Conservation (phyloP, 106 monocot species). For the Apostasia ramifera region DNA sequence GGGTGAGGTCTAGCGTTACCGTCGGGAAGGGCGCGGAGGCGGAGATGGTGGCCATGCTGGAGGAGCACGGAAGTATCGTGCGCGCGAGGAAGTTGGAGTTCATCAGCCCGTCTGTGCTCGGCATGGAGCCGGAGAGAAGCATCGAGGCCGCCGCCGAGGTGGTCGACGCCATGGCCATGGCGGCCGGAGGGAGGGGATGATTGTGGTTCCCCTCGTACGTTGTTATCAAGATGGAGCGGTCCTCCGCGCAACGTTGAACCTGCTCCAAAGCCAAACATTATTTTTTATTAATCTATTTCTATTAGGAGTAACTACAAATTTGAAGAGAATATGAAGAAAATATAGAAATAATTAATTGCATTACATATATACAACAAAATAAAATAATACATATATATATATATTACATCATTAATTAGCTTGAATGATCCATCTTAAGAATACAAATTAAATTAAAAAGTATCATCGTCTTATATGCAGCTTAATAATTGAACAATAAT, state of each 20-base stretch:
- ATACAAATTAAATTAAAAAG: no score
- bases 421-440: no score
- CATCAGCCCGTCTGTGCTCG: conserved; percentile 45
- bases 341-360: neutral
- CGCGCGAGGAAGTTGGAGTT: conserved; percentile 46
- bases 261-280: neutral
- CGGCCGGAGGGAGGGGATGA: conserved; percentile 73
- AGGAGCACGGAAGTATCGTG: conserved; percentile 52
- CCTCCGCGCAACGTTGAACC: conserved; percentile 76
- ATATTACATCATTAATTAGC: no score
- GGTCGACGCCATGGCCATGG: conserved; percentile 71
- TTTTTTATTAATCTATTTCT: no score
- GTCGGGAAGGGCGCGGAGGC: conserved; percentile 84
- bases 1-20: conserved; percentile 67
- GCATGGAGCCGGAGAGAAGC: conserved; percentile 66
- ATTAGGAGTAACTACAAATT: neutral
- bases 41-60: conserved; percentile 70
- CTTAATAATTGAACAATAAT: no score
- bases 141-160: conserved; percentile 60
- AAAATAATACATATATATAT: no score
- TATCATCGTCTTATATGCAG: no score
- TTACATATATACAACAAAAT: no score
- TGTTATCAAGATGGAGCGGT: conserved; percentile 48
- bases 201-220: conserved; percentile 77
- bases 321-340: no score